phyloP scores from a whole-genome alignment of 129 eudicot genomes.

The Flaveria linearis region DNA sequence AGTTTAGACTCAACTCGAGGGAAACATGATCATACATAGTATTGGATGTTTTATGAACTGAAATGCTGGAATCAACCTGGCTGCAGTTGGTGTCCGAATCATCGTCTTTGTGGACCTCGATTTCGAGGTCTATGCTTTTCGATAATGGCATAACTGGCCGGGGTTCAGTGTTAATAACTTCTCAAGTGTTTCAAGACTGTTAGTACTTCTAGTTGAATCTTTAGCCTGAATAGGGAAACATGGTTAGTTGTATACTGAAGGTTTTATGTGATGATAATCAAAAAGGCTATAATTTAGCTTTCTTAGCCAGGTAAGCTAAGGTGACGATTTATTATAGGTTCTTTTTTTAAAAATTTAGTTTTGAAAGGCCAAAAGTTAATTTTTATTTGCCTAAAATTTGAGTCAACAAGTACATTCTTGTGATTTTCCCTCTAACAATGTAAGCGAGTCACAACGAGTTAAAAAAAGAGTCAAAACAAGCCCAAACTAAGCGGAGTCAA shows the following conservation, averaged over 20 bases:
- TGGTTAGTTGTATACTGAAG: neutral
- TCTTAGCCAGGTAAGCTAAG: too few species aligned
- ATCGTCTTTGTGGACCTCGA: slow-evolving; percentile 28
- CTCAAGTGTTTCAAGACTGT: neutral
- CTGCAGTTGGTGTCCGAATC: slow-evolving; percentile 38
- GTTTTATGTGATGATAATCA: slow-evolving; percentile 2
- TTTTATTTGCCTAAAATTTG: too few species aligned
- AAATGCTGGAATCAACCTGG: slow-evolving; percentile 50
- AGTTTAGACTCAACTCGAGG: slow-evolving; percentile 48
- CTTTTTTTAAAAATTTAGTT: too few species aligned
- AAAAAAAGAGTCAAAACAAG: too few species aligned
- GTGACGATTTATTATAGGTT: too few species aligned
- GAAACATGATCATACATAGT: slow-evolving; percentile 21
- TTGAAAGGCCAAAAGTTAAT: too few species aligned
- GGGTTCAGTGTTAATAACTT: neutral
- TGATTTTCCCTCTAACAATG: too few species aligned
- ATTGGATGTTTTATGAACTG: slow-evolving; percentile 22
- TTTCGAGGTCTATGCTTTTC: slow-evolving; percentile 37
- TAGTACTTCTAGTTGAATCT: slow-evolving; percentile 3
- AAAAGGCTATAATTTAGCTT: too few species aligned
- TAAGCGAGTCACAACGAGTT: too few species aligned
- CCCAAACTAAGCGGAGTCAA: too few species aligned
- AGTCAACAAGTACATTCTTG: too few species aligned
- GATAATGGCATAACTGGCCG: slow-evolving; percentile 21
- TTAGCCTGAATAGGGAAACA: slow-evolving; percentile 22